Base-by-base conservation (phyloP, 1,284 basidiomycete genomes). In the Pseudozyma tsukubaensis region DNA sequence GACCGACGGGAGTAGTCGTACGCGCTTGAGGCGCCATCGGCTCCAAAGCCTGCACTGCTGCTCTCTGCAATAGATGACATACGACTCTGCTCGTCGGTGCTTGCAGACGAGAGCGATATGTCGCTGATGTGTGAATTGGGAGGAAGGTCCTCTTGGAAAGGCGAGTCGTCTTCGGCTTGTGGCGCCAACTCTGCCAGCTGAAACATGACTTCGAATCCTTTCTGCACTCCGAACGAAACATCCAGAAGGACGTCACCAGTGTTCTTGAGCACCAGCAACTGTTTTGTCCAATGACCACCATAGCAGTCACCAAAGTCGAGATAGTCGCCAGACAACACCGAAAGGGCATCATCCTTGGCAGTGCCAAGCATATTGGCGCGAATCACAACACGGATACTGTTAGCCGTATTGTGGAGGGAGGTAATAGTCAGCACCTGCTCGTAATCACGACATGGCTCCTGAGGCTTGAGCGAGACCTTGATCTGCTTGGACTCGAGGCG, bases 301-400 rank as follows among this genome's bases (percentile, higher is more conserved):
- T 84, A 83, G 51, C 86, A 85, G 65, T 86, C 84, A 12, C 87
- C 87, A 78, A 87, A 87, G 79, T 87, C 86, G 40, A 88, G 75
- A 6, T 80, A 79, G 9, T 83, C 80, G 9, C 86, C 87, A n/a
- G 85, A 85, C 8, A 86, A 75, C 21, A 88, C 80, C 42, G 84
- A 81, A 34, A 87, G 72, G 3, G 85, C 83, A 43, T 86, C 84
- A 58, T 87, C 86, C 13, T 76, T 72, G 11, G 83, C 78, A 13
- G 77, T 75, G 13, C 78, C 81, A 11, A 84, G 76, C 66, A 84
- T 79, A 53, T 83, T 83, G 49, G 83, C 83, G 1, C 81, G 59
- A 21, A 84, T 68, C 18, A 83, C 67, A 14, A 84, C 59, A 16
- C 80, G 79, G 39, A 82, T 52, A 44, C 61, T 72, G 49, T 81